Conservation (phyloP, 2,329 filamentous ascomycete genomes). For the Onygenales sp. region DNA sequence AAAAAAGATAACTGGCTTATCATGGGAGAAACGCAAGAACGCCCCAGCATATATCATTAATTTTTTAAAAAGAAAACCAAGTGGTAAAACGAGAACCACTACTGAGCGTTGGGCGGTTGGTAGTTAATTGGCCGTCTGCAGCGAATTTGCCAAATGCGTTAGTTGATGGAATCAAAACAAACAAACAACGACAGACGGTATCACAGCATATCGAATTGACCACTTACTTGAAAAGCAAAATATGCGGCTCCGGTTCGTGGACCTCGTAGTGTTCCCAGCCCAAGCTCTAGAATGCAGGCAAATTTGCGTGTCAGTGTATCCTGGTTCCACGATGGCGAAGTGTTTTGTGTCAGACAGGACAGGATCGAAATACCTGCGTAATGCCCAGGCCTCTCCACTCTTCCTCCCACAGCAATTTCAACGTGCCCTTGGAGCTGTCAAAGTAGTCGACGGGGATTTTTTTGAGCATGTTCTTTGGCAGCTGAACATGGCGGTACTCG, state of each 20-base stretch:
- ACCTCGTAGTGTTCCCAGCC: conserved; percentile 99
- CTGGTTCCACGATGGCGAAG: not conserved
- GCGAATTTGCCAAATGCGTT: conserved; percentile 14
- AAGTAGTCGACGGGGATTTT: conserved; percentile 92
- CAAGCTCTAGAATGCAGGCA: conserved; percentile 57
- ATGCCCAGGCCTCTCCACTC: conserved; percentile 97
- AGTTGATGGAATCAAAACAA: not conserved
- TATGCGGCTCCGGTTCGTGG: conserved; percentile 96
- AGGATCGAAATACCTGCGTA: conserved; percentile 60
- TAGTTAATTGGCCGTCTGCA: conserved; percentile 73
- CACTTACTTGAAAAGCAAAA: conserved; percentile 79
- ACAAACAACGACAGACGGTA: conserved; percentile 6
- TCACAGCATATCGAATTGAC: conserved; percentile 13
- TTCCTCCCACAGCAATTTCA: conserved; percentile 96
- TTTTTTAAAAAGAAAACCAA: conserved; percentile 7
- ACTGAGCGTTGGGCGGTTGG: conserved; percentile 48
- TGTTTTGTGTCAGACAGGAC: not conserved
- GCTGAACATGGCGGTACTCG: conserved; percentile 95
- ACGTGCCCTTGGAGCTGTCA: conserved; percentile 74
- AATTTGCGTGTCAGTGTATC: not conserved
- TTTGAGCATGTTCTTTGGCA: conserved; percentile 97
- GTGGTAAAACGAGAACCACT: not conserved
- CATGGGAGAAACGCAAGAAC: conserved; percentile 1
- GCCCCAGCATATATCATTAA: conserved; percentile 3
- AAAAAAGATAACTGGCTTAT: not conserved